Evolutionary conservation across 805 yeast genomes (phyloP), one percentile per base, ranked within the genome.

Genomic region (Starmera quercuum): DNA sequence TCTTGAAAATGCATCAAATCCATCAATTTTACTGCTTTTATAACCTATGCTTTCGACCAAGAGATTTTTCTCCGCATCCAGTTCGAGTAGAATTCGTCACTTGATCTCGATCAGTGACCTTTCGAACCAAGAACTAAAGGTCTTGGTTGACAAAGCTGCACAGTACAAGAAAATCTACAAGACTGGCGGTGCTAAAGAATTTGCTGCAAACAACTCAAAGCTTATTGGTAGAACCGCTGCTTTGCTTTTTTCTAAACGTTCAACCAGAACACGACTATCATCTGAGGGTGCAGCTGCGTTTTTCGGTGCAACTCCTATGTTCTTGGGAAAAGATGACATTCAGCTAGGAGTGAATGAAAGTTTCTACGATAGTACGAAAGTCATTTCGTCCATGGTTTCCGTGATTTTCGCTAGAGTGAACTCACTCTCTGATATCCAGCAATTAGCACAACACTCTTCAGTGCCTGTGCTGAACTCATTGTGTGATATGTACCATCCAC

Each of bases 281-380:
- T 71, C 88, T 9, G 98, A 92, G 56, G 97, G 95, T 32, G 98
- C 98, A 12, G 83, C 88, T 10, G 71, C 83, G 3, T 87, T 82
- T 54, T 83, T 90, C 45, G 97, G 97, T 14, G 97, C 88, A 6
- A 92, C 81, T 47, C 96, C 98, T 10, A 83, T 92, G 92, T 92
- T 92, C 52, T 67, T 92, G 45, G 97, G 98, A 32, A 86, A 83
- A 48, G 96, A 88, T 46, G 98, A 92, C 49, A 92, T 92, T 54
- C 98, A 92, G 60, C 66, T 92, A 36, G 98, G 98, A 29, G 95
- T 86, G 29, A 92, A 92, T 54, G 98, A 92, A 65, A 72, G 92
- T 0, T 62, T 86, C 38, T 82, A 83, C 49, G 98, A 92, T 58
- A 83, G 97, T 2, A 72, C 95, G 13, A 78, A 75, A 44, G 95